Conservation (phyloP, 2,329 filamentous ascomycete genomes). For the Periconia digitata region DNA sequence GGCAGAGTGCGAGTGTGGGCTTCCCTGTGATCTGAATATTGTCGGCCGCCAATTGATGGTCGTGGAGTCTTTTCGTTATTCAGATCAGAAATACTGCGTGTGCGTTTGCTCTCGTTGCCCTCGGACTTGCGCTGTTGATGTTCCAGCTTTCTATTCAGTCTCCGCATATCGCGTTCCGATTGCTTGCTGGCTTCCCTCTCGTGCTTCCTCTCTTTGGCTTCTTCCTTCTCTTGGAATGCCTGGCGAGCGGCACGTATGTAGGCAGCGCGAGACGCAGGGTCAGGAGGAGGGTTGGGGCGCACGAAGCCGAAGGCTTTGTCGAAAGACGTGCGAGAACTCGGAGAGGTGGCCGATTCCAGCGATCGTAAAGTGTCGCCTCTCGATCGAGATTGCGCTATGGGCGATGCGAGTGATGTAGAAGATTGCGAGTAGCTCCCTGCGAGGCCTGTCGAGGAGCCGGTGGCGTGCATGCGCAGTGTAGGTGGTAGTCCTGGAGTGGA, state of each 20-base stretch:
- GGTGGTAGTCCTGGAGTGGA: conserved; percentile 42
- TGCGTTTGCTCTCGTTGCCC: conserved; percentile 29
- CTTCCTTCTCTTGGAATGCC: conserved; percentile 62
- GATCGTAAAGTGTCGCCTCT: conserved; percentile 54
- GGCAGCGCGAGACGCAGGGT: conserved; percentile 58
- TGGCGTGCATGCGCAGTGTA: conserved; percentile 39
- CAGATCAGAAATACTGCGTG: conserved; percentile 33
- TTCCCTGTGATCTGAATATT: conserved; percentile 42
- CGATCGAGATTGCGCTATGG: conserved; percentile 43
- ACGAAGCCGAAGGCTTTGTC: conserved; percentile 58
- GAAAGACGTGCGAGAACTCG: conserved; percentile 58
- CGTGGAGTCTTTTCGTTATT: conserved; percentile 32
- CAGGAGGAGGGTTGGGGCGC: conserved; percentile 49
- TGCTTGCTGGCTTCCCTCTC: conserved; percentile 56
- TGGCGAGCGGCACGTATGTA: conserved; percentile 58
- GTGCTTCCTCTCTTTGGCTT: conserved; percentile 56
- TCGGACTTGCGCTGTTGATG: conserved; percentile 46
- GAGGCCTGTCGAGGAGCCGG: conserved; percentile 49
- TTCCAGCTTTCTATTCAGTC: conserved; percentile 48
- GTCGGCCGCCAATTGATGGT: conserved; percentile 37
- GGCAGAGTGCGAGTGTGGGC: conserved; percentile 40
- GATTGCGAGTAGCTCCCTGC: conserved; percentile 54
- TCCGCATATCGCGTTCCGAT: conserved; percentile 46
- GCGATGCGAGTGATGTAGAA: conserved; percentile 53
- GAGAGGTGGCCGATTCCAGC: conserved; percentile 49